Evolutionary conservation across 1,139 yeast species (phyloP).

Genomic region (Sporopachydermia cereana): DNA sequence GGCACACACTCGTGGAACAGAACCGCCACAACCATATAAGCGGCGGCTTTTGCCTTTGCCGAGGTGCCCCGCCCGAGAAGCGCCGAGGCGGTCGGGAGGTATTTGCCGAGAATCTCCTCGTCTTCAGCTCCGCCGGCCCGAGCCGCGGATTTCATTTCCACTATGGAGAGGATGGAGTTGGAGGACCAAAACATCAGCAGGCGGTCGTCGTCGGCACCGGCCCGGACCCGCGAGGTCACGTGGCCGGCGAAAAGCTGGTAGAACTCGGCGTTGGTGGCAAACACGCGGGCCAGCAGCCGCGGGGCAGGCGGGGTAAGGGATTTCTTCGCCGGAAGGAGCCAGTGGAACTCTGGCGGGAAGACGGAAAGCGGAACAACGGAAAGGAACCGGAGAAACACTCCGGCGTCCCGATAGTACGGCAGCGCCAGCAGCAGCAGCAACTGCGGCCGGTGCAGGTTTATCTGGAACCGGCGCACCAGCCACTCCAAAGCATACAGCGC

Average conservation of each 20-base stretch:
- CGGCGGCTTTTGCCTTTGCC: conserved; percentile 67
- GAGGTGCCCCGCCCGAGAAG: conserved; percentile 22
- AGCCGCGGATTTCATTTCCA: conserved; percentile 29
- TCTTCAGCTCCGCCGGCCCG: conserved; percentile 12
- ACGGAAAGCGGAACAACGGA: conserved; percentile 50
- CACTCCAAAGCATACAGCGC: conserved; percentile 84
- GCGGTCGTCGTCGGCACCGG: conserved; percentile 45
- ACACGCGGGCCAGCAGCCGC: conserved; percentile 58
- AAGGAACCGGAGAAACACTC: conserved; percentile 63
- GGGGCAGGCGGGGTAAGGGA: conserved; percentile 53
- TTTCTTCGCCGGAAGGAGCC: conserved; percentile 61
- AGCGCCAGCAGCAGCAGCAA: conserved; percentile 53
- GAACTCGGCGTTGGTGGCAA: conserved; percentile 53
- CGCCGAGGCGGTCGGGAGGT: conserved; percentile 32
- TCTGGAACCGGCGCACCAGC: conserved; percentile 85
- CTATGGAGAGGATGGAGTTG: conserved; percentile 54
- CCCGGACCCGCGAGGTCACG: conserved; percentile 41
- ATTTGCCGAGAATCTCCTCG: conserved; percentile 29
- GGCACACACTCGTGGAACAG: conserved; percentile 63
- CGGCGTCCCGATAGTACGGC: conserved; percentile 57
- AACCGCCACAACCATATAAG: conserved; percentile 73
- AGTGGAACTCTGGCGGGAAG: conserved; percentile 65
- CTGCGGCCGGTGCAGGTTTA: conserved; percentile 74
- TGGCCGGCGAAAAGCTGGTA: conserved; percentile 54
- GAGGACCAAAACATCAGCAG: conserved; percentile 73